Conservation (phyloP, 2,329 filamentous ascomycete species). For the Diatrype stigma region DNA sequence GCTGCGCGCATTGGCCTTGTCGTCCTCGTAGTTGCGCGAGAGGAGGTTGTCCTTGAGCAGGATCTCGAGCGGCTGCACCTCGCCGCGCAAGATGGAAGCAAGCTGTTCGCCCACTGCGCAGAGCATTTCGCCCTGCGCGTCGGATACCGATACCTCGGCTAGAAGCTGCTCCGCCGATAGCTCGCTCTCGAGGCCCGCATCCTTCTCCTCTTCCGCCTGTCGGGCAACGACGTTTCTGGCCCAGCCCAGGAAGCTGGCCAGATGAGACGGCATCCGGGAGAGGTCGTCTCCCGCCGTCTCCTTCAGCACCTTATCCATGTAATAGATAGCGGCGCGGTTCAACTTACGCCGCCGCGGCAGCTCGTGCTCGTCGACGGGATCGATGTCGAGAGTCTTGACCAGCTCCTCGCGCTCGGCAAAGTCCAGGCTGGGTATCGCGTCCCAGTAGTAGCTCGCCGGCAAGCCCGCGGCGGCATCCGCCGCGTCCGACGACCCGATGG, state of each 20-base stretch:
- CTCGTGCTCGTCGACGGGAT: no score
- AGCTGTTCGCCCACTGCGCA: slow-evolving; percentile 19
- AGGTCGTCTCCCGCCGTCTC: no score
- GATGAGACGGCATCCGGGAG: no score
- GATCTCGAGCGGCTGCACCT: slow-evolving; percentile 22
- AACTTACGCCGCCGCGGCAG: no score
- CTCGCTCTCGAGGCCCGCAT: slow-evolving; percentile 2
- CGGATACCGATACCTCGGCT: slow-evolving; percentile 5
- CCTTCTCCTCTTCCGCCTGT: slow-evolving; percentile 23
- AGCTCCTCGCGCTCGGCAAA: no score
- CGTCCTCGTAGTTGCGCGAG: slow-evolving; percentile 13
- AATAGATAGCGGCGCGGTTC: no score
- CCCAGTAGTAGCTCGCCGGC: no score
- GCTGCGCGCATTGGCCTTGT: slow-evolving; percentile 3
- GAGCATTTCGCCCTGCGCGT: slow-evolving; percentile 20
- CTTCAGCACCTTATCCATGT: no score
- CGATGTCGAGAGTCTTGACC: no score
- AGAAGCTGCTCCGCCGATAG: slow-evolving; percentile 4
- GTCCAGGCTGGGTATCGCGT: no score
- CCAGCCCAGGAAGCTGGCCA: slow-evolving; percentile 6
- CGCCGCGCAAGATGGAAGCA: slow-evolving; percentile 16
- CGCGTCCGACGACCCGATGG: no score
- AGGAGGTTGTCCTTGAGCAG: slow-evolving; percentile 25
- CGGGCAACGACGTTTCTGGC: slow-evolving; percentile 4
- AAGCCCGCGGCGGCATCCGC: no score